phyloP scores from a whole-genome alignment of 805 yeast species.

The Clavispora asparagi region DNA sequence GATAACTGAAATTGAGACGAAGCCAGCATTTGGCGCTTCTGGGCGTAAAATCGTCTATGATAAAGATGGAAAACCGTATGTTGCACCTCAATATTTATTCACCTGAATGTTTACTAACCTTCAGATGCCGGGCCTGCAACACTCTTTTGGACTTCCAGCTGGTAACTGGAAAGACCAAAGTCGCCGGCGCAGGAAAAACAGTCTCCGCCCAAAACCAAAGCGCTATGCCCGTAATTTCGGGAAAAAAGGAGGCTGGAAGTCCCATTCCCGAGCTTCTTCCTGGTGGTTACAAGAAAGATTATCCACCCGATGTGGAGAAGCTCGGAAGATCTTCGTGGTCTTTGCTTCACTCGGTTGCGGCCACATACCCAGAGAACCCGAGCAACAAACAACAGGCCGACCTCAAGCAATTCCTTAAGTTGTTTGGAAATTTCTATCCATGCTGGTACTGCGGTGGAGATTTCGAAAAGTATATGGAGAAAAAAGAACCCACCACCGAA shows the following conservation, averaged over 20 bases:
- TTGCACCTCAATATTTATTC: constrained; percentile 13
- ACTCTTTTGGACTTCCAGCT: constrained; percentile 71
- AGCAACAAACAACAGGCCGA: constrained; percentile 57
- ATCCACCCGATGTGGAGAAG: constrained; percentile 82
- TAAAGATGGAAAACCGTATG: constrained; percentile 91
- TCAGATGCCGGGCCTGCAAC: constrained; percentile 84
- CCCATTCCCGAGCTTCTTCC: constrained; percentile 12
- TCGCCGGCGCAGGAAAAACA: not conserved
- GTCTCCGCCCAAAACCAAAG: no score
- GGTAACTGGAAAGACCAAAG: constrained; percentile 31
- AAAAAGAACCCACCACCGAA: constrained; percentile 50
- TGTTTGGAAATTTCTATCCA: constrained; percentile 82
- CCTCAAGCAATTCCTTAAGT: constrained; percentile 59
- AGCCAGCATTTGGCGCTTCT: constrained; percentile 47
- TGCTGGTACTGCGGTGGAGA: constrained; percentile 93
- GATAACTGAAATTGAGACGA: constrained; percentile 2
- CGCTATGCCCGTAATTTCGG: not conserved
- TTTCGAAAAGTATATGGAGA: constrained; percentile 56
- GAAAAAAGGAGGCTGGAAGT: not conserved
- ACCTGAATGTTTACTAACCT: constrained; percentile 4
- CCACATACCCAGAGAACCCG: constrained; percentile 77
- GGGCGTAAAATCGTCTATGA: constrained; percentile 74
- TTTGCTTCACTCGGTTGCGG: constrained; percentile 83
- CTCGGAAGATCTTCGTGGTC: constrained; percentile 92
- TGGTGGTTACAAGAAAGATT: constrained; percentile 38